These are phyloP conservation scores for Talaromyces rugulosus DNA, from an alignment of 2,329 filamentous ascomycete genomes.

Conservation along the genomic window DNA sequence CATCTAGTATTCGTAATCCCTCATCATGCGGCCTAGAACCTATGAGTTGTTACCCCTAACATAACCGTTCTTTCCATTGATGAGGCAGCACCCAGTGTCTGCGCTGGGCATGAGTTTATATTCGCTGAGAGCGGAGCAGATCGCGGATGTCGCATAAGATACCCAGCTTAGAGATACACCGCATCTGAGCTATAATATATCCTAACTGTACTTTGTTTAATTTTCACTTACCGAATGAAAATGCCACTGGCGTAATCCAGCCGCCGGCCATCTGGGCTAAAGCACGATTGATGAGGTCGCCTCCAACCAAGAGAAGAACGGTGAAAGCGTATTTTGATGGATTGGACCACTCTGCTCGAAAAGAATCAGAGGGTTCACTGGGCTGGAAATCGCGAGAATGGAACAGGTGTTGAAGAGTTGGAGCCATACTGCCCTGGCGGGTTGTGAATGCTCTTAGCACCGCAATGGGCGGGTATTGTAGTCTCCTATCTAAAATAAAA, in stretches of 20 bases:
- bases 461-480: too few relatives aligned
- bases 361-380: slow-evolving; percentile 3
- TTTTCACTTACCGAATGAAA: slow-evolving; percentile 31
- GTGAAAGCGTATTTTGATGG: slow-evolving; percentile 23
- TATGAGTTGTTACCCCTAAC: slow-evolving; percentile 37
- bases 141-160: slow-evolving; percentile 28
- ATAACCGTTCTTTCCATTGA: slow-evolving; percentile 36
- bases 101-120: slow-evolving; percentile 29
- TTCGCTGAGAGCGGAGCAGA: slow-evolving; percentile 29
- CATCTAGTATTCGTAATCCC: slow-evolving; percentile 38
- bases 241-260: slow-evolving; percentile 28
- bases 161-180: slow-evolving; percentile 25
- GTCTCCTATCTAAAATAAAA: too few relatives aligned
- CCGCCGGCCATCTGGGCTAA: slow-evolving; percentile 29
- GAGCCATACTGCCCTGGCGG: slow-evolving; percentile 6
- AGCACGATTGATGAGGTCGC: slow-evolving; percentile 32
- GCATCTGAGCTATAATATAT: neutral
- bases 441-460: neutral
- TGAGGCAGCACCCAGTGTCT: slow-evolving; percentile 30
- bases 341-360: slow-evolving; percentile 11
- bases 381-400: slow-evolving; percentile 10
- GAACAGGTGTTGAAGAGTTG: slow-evolving; percentile 8
- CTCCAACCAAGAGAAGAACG: slow-evolving; percentile 34
- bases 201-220: neutral
- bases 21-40: slow-evolving; percentile 41